Conservation (phyloP, 2,329 filamentous ascomycete genomes). For the Aspergillus versicolor region DNA sequence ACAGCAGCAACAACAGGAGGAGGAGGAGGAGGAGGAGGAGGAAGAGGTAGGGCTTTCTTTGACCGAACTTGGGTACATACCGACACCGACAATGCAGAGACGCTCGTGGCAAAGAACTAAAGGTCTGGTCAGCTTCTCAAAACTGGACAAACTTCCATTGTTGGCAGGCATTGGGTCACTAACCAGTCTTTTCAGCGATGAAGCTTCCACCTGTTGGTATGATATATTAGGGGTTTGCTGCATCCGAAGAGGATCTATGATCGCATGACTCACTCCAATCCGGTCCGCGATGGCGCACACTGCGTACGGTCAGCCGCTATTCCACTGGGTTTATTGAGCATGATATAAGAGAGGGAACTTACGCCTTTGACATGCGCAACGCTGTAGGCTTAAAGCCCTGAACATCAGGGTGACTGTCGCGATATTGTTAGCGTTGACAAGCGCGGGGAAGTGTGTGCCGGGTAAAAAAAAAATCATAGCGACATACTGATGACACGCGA, state of each 20-base stretch:
- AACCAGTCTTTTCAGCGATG: constrained; percentile 88
- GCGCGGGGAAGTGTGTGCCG: constrained; percentile 2
- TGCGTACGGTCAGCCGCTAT: constrained; percentile 47
- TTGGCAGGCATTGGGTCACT: constrained; percentile 30
- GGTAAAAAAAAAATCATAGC: constrained; percentile 22
- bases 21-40: not conserved
- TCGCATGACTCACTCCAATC: constrained; percentile 83
- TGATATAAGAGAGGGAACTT: constrained; percentile 45
- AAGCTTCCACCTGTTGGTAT: constrained; percentile 72
- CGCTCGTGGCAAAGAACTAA: constrained; percentile 93
- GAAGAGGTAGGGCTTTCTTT: not conserved
- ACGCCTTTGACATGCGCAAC: constrained; percentile 91
- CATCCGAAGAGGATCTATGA: constrained; percentile 11
- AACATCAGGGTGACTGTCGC: constrained; percentile 77
- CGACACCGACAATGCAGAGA: constrained; percentile 94
- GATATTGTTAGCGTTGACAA: constrained; percentile 18
- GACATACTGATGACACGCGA: constrained; percentile 85
- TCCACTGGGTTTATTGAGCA: not conserved
- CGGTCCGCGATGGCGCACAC: constrained; percentile 91
- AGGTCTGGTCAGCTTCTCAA: constrained; percentile 24
- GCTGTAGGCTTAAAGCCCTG: constrained; percentile 95
- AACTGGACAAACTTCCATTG: not conserved
- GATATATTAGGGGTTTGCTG: constrained; percentile 20
- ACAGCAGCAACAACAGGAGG: no score
- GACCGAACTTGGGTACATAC: constrained; percentile 51